Conservation (phyloP, 805 yeast species). For the Wickerhamiella kurtzmanii region DNA sequence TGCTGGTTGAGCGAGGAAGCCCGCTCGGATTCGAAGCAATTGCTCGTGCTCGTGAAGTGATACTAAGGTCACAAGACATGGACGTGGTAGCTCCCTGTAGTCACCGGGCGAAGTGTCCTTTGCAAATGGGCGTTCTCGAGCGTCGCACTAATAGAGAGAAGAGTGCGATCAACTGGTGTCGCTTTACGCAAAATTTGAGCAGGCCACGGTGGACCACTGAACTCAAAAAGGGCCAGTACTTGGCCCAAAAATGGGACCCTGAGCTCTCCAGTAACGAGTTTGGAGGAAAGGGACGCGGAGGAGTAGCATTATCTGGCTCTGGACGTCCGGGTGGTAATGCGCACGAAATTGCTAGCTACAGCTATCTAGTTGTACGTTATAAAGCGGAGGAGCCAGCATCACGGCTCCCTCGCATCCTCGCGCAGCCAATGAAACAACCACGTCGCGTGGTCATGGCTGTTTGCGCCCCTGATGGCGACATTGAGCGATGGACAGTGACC, state of each 20-base stretch:
- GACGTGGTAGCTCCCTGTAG: constrained; percentile 78
- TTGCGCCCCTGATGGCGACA: constrained; percentile 63
- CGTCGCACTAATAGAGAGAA: constrained; percentile 30
- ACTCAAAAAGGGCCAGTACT: constrained; percentile 63
- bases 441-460: constrained; percentile 71
- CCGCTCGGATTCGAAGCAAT: constrained; percentile 78
- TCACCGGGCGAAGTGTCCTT: constrained; percentile 76
- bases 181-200: constrained; percentile 53
- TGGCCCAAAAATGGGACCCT: constrained; percentile 61
- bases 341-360: constrained; percentile 55
- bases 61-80: constrained; percentile 62
- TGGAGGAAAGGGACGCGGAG: constrained; percentile 36
- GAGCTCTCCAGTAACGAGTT: constrained; percentile 27
- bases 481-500: constrained; percentile 82
- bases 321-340: constrained; percentile 67
- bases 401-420: constrained; percentile 43
- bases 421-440: constrained; percentile 60
- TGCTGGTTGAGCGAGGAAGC: constrained; percentile 77
- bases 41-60: constrained; percentile 79
- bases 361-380: constrained; percentile 47
- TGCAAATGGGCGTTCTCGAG: constrained; percentile 59
- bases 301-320: constrained; percentile 44
- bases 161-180: constrained; percentile 58
- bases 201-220: constrained; percentile 76
- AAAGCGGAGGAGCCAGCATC: constrained; percentile 26